A percentile compares a stretch with the other conserved stretches of the same genome.
Evolutionary conservation across 169 alveolate species (phyloP).

Genomic region (Eimeria tenella): DNA sequence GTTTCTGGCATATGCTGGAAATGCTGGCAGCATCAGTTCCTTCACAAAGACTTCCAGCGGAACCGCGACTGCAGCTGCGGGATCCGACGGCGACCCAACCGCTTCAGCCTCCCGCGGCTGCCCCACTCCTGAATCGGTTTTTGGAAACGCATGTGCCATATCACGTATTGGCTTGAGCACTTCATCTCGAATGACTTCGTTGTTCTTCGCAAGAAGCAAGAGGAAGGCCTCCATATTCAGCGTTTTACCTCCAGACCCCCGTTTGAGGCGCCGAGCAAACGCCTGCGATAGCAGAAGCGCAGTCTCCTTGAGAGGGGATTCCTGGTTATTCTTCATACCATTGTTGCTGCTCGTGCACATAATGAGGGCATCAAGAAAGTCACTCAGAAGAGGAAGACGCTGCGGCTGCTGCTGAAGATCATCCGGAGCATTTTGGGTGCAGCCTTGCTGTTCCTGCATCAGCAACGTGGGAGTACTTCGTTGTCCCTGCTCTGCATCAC

Average conservation of each 20-base stretch:
- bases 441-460: conserved; percentile 37
- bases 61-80: background rate
- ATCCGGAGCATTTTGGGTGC: background rate
- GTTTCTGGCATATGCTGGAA: conserved; percentile 67
- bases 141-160: conserved; percentile 4
- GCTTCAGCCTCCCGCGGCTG: background rate
- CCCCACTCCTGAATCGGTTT: background rate
- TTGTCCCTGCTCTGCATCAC: background rate
- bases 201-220: conserved; percentile 52
- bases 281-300: conserved; percentile 40
- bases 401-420: background rate
- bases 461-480: background rate
- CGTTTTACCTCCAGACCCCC: conserved; percentile 47
- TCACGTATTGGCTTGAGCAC: conserved; percentile 58
- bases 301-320: conserved; percentile 32
- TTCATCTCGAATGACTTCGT: conserved; percentile 26
- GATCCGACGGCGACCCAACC: conserved; percentile 9
- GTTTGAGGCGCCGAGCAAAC: conserved; percentile 55
- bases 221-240: conserved; percentile 40
- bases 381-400: conserved; percentile 50
- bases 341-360: conserved; percentile 41
- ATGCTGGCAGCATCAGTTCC: conserved; percentile 69
- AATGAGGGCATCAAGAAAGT: conserved; percentile 47
- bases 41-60: conserved; percentile 46
- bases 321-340: background rate